These are phyloP conservation scores for Phialemoniopsis sp. DNA, from an alignment of 2,329 filamentous ascomycete genomes.

Conservation along the genomic window DNA sequence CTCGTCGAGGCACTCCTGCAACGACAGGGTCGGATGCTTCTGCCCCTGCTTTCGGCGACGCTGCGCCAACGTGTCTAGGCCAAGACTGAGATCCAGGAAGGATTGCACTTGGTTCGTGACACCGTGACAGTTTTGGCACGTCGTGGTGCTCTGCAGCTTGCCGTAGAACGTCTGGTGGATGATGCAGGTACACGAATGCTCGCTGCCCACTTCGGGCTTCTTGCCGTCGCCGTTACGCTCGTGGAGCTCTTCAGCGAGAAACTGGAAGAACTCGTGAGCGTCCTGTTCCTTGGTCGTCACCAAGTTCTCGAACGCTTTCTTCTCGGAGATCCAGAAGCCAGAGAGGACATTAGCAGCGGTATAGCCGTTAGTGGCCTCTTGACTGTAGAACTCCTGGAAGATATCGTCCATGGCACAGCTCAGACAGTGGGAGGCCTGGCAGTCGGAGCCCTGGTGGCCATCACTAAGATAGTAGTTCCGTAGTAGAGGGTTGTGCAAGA, in stretches of 20 bases:
- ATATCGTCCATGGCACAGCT: constrained; percentile 71
- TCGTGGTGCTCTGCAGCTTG: constrained; percentile 84
- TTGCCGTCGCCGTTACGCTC: constrained; percentile 72
- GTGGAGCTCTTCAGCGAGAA: constrained; percentile 87
- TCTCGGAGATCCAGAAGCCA: constrained; percentile 84
- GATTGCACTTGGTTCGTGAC: constrained; percentile 80
- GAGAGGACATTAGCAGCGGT: constrained; percentile 86
- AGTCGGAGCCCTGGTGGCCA: constrained; percentile 77
- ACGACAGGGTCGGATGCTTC: constrained; percentile 43
- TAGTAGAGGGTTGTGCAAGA: constrained; percentile 89
- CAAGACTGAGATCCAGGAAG: constrained; percentile 85
- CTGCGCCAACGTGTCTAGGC: constrained; percentile 72
- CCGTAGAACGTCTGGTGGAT: constrained; percentile 95
- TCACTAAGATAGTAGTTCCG: constrained; percentile 90
- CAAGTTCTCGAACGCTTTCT: constrained; percentile 66
- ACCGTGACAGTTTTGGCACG: constrained; percentile 82
- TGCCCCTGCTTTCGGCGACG: constrained; percentile 55
- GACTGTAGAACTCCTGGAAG: constrained; percentile 66
- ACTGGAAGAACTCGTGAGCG: constrained; percentile 96
- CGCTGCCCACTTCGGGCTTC: constrained; percentile 52
- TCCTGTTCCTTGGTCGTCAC: constrained; percentile 95
- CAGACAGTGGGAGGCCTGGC: constrained; percentile 58
- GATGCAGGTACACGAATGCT: constrained; percentile 77
- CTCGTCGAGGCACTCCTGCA: constrained; percentile 74
- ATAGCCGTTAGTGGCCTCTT: constrained; percentile 82